Evolutionary conservation across 2,329 filamentous ascomycete genomes (phyloP).

Genomic region (Trichoderma asperellum): DNA sequence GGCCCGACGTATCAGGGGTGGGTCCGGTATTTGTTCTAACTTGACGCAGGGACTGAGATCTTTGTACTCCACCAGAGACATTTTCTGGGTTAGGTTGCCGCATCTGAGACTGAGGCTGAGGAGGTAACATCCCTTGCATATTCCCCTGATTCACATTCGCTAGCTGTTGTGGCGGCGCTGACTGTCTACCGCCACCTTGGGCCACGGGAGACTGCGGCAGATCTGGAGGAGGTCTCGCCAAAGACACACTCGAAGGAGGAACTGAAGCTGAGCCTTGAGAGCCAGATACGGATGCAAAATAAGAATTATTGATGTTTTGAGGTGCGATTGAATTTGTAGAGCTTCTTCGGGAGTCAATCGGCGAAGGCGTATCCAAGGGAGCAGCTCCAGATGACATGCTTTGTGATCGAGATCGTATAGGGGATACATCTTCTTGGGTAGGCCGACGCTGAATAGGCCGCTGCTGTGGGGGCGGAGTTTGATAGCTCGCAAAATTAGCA

Average conservation of each 20-base stretch:
- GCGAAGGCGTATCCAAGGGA: conserved; percentile 30
- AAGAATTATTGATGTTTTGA: conserved; percentile 11
- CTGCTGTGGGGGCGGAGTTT: background rate
- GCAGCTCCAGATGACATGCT: conserved; percentile 29
- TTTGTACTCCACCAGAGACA: conserved; percentile 5
- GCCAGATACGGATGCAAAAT: conserved; percentile 24
- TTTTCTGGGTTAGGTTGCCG: background rate
- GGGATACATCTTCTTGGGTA: conserved; percentile 28
- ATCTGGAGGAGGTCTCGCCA: background rate
- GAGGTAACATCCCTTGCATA: background rate
- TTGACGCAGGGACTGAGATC: conserved; percentile 26
- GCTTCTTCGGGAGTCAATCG: conserved; percentile 29
- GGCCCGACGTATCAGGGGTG: background rate
- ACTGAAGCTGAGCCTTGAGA: conserved; percentile 8
- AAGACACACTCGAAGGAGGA: background rate
- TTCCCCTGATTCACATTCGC: conserved; percentile 6
- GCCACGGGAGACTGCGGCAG: conserved; percentile 12
- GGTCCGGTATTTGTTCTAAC: background rate
- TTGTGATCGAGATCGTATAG: conserved; percentile 28
- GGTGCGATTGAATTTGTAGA: conserved; percentile 26
- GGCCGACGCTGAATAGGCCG: conserved; percentile 22
- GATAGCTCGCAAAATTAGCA: conserved; percentile 11
- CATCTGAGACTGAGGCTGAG: background rate
- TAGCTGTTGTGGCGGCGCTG: conserved; percentile 14
- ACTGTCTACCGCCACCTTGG: conserved; percentile 16